Evolutionary conservation across 768 basidiomycete genomes (phyloP).

Genomic region (Strobilomyces echinocephalus): DNA sequence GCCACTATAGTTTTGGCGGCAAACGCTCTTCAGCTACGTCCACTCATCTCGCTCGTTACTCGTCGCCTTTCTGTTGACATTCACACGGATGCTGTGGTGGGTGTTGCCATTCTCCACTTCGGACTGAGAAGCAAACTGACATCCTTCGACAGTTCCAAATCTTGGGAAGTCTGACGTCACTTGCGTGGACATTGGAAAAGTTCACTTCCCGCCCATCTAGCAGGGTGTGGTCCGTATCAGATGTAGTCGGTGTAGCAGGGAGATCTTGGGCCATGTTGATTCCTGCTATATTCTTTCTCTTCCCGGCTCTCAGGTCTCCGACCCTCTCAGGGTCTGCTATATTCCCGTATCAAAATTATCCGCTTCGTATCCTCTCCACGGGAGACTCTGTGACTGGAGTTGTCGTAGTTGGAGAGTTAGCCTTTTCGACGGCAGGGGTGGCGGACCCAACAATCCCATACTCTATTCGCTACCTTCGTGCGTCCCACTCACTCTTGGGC

Average conservation of each 20-base stretch:
- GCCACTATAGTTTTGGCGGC: slow-evolving; percentile 23
- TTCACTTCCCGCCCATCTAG: background rate
- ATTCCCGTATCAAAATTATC: slow-evolving; percentile 44
- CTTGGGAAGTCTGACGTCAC: slow-evolving; percentile 17
- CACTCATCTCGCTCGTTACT: slow-evolving; percentile 14
- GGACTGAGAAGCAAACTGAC: slow-evolving; percentile 3
- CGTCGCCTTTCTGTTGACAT: slow-evolving; percentile 17
- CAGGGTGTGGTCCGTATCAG: background rate
- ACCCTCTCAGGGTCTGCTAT: slow-evolving; percentile 52
- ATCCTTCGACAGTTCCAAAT: slow-evolving; percentile 19
- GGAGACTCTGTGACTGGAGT: slow-evolving; percentile 72
- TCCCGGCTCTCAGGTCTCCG: slow-evolving; percentile 45
- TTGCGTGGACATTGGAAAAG: slow-evolving; percentile 13
- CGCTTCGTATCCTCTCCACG: slow-evolving; percentile 64
- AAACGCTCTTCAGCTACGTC: slow-evolving; percentile 25
- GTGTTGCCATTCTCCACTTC: background rate
- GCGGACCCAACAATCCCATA: slow-evolving; percentile 34
- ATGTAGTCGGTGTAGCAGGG: background rate
- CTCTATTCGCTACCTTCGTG: slow-evolving; percentile 58
- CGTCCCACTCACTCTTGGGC: slow-evolving; percentile 60
- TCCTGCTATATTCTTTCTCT: slow-evolving; percentile 35
- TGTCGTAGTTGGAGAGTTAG: slow-evolving; percentile 74
- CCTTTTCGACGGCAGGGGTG: slow-evolving; percentile 34
- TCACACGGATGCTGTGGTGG: slow-evolving; percentile 20
- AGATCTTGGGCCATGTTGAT: slow-evolving; percentile 16